Conservation (phyloP, 2,329 filamentous ascomycete genomes). For the Dothideomycetidae sp. region DNA sequence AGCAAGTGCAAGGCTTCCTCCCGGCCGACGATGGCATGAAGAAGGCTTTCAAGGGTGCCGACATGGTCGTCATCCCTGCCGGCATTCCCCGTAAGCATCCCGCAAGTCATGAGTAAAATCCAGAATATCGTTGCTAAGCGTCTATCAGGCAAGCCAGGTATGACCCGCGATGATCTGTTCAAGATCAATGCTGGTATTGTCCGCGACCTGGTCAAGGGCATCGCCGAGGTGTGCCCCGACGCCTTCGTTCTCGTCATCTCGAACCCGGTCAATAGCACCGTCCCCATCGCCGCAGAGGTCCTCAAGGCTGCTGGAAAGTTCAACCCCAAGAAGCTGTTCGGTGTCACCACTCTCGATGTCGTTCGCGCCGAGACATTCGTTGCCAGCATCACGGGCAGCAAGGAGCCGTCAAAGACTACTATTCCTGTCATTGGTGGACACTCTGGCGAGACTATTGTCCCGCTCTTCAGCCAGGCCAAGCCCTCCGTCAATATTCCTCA, state of each 20-base stretch:
- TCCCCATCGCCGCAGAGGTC: slow-evolving; percentile 92
- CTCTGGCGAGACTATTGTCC: slow-evolving; percentile 96
- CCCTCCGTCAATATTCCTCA: slow-evolving; percentile 66
- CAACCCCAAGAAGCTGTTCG: slow-evolving; percentile 89
- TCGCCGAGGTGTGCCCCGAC: slow-evolving; percentile 79
- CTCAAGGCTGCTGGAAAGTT: slow-evolving; percentile 89
- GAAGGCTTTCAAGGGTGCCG: slow-evolving; percentile 76
- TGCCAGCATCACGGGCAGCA: slow-evolving; percentile 66
- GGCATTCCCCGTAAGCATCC: slow-evolving; percentile 69
- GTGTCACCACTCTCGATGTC: slow-evolving; percentile 96
- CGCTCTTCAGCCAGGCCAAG: slow-evolving; percentile 83
- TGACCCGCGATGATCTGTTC: slow-evolving; percentile 99
- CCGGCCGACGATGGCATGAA: slow-evolving; percentile 74
- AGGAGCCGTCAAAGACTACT: slow-evolving; percentile 65
- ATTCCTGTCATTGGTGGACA: slow-evolving; percentile 94
- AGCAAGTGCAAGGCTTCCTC: slow-evolving; percentile 81
- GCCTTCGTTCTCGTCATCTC: slow-evolving; percentile 95
- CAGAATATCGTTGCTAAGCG: no score
- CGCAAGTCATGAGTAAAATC: no score
- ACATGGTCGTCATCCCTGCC: slow-evolving; percentile 93
- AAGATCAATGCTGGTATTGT: slow-evolving; percentile 99
- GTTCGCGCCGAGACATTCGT: slow-evolving; percentile 97
- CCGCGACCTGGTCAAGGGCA: slow-evolving; percentile 76
- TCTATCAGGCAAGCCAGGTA: slow-evolving; percentile 97
- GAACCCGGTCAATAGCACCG: slow-evolving; percentile 98